Evolutionary conservation across 331 rosid genomes (phyloP), one percentile per base, ranked within the genome.

Genomic region (Malus hybrid): DNA sequence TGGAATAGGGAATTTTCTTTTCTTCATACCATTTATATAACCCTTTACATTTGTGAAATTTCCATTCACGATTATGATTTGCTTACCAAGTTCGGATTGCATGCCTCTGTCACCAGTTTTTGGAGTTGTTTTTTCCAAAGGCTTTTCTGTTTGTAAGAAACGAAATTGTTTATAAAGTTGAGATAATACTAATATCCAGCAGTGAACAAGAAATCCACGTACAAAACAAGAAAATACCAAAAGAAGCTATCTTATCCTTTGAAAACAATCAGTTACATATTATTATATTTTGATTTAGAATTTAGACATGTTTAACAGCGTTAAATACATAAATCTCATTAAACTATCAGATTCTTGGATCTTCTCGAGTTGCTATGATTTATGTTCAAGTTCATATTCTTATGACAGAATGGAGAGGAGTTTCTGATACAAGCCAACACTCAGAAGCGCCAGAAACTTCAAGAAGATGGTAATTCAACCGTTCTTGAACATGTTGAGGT

Each of bases 351-450:
- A 19, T 8, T 42, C 18, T 24, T 15, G 31, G 69, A 15, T 61
- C n/a, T 34, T 16, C 7, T n/a, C 8, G 19, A 31, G 4, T 67
- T 46, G 32, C 29, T 71, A 18, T 46, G 8, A 56, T 27, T 48
- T 52, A 13, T 67, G 27, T 56, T 24, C 65, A 34, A 52, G 57
- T 70, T 34, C 34, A 19, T 61, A 16, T 42, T 66, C 72, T 69
- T 71, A 71, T 78, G 62, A 14, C 78, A 84, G 90, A 82, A 78
- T 75, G 90, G 88, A 64, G 88, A 79, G 28, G 91, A 84, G 79
- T 95, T 89, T 85, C 86, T 92, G 34, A 92, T 95, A 73, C 99
- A 90, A 84, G 97, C 97, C 76, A 95, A 92, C 82, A 88, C 93
- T 69, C 92, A 80, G 69, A 95, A 95, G 85, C 93, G 96, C 57